Conservation (phyloP, 441 rosid species). For the Capsella rubella region DNA sequence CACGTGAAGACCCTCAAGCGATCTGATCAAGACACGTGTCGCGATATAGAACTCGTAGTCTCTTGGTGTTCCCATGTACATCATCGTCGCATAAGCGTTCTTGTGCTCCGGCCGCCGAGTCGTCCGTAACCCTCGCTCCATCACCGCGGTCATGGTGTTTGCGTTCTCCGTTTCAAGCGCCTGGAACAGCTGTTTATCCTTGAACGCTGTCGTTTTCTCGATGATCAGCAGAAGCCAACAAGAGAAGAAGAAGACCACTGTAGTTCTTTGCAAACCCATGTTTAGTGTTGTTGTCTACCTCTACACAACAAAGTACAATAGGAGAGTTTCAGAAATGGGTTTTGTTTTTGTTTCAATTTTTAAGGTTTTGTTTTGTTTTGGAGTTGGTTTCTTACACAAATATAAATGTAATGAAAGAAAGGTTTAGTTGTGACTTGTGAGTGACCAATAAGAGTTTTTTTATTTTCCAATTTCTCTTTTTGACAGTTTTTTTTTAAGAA, state of each 20-base stretch:
- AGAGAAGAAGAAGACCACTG: conserved; percentile 8
- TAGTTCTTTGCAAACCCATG: conserved; percentile 24
- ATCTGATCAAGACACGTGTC: conserved; percentile 88
- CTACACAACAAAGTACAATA: background rate
- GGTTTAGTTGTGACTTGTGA: background rate
- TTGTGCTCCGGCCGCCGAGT: conserved; percentile 50
- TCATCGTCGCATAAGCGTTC: conserved; percentile 96
- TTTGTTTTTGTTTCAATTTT: background rate
- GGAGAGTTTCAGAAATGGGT: background rate
- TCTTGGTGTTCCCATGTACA: conserved; percentile 98
- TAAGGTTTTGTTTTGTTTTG: background rate
- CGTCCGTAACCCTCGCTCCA: conserved; percentile 28
- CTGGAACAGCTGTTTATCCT: conserved; percentile 24
- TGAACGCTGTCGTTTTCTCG: conserved; percentile 17
- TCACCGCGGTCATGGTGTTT: conserved; percentile 27
- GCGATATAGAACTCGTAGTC: conserved; percentile 97
- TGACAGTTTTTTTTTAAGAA: background rate
- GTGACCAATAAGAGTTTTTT: conserved; percentile 13
- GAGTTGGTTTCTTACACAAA: background rate
- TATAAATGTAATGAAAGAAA: conserved; percentile 2
- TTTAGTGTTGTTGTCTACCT: background rate
- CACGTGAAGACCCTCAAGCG: conserved; percentile 62
- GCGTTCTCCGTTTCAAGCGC: conserved; percentile 25
- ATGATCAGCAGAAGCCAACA: conserved; percentile 11
- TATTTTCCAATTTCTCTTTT: background rate